A percentile compares a stretch with the other conserved stretches of the same genome.
Conservation (phyloP, 2,329 filamentous ascomycete genomes). For the Madurella fahalii region DNA sequence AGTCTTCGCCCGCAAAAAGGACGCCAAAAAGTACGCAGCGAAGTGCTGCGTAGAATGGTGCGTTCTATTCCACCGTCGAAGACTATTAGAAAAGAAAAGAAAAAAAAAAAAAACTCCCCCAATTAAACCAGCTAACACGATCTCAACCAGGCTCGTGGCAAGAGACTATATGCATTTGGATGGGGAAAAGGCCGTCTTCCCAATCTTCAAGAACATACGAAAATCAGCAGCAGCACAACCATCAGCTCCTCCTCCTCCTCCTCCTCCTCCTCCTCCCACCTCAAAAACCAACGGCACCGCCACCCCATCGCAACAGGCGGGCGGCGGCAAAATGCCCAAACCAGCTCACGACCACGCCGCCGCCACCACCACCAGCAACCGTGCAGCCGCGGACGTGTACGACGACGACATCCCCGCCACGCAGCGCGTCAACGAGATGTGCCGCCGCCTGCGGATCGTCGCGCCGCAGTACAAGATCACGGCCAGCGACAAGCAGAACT, state of each 20-base stretch:
- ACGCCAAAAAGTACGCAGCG: constrained; percentile 52
- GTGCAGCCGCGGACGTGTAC: background rate
- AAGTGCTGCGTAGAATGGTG: constrained; percentile 41
- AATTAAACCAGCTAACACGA: too few species aligned
- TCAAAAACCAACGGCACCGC: background rate
- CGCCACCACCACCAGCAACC: too few species aligned
- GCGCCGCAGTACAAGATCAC: constrained; percentile 34
- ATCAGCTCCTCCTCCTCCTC: background rate
- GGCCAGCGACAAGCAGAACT: constrained; percentile 12
- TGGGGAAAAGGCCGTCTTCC: constrained; percentile 20
- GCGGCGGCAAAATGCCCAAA: too few species aligned
- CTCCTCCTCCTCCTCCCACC: background rate
- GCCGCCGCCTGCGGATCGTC: constrained; percentile 31
- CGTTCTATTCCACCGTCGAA: background rate
- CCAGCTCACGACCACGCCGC: too few species aligned
- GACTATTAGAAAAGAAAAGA: too few species aligned
- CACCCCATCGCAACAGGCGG: too few species aligned
- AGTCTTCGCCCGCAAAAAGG: constrained; percentile 46
- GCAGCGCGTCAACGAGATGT: constrained; percentile 33
- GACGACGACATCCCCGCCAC: constrained; percentile 14
- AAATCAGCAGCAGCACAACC: background rate
- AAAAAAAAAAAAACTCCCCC: too few species aligned
- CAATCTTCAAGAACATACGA: constrained; percentile 5
- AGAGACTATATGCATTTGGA: constrained; percentile 28
- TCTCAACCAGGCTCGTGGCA: constrained; percentile 3